Conservation (phyloP, 805 yeast species). For the Grigorovia humatica region DNA sequence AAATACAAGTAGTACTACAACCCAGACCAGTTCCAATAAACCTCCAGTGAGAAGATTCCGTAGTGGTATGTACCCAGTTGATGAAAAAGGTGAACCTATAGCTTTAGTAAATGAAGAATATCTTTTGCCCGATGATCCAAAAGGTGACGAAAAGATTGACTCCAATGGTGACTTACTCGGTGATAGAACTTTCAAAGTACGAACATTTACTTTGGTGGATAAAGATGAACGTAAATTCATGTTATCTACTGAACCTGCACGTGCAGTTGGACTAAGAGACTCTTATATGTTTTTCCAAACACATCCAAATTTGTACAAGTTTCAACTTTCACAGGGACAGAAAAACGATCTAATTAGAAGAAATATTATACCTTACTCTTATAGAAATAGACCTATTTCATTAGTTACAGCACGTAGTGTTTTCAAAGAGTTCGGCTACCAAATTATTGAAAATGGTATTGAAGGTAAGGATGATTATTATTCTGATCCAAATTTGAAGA, state of each 20-base stretch:
- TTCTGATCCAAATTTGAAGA: constrained; percentile 41
- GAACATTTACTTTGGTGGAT: constrained; percentile 48
- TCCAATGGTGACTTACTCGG: constrained; percentile 56
- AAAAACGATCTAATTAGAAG: constrained; percentile 75
- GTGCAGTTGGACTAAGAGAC: constrained; percentile 89
- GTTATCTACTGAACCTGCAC: constrained; percentile 93
- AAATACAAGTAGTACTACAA: constrained; percentile 10
- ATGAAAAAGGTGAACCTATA: constrained; percentile 59
- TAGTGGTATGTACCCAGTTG: constrained; percentile 33
- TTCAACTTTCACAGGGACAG: constrained; percentile 63
- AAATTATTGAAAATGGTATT: constrained; percentile 67
- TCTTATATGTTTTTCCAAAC: constrained; percentile 83
- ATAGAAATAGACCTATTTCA: constrained; percentile 82
- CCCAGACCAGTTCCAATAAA: not conserved
- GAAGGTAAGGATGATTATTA: constrained; percentile 83
- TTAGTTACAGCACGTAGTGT: constrained; percentile 84
- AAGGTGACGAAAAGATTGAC: constrained; percentile 68
- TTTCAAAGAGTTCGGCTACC: constrained; percentile 86
- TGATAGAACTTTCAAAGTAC: constrained; percentile 63
- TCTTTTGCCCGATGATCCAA: constrained; percentile 61
- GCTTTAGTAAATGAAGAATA: constrained; percentile 67
- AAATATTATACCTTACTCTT: constrained; percentile 76
- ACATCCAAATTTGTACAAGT: constrained; percentile 65
- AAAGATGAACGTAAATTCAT: constrained; percentile 65
- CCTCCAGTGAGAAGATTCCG: constrained; percentile 9